Evolutionary conservation across 805 yeast genomes (phyloP).

Genomic region (Starmerella bombi): DNA sequence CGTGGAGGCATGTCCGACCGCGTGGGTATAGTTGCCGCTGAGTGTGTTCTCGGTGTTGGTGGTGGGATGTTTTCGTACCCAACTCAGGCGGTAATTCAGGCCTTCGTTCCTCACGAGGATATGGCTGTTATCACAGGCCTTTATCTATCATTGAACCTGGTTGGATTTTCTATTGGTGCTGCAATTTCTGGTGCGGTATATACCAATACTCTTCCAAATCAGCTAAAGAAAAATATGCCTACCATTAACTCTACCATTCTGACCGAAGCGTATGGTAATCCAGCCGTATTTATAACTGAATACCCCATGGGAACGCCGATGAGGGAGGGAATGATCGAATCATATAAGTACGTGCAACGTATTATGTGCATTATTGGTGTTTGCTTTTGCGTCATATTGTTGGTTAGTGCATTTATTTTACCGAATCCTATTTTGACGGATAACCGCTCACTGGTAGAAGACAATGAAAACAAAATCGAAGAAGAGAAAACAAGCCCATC

Average conservation of each 20-base stretch:
- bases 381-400: conserved; percentile 42
- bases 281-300: conserved; percentile 36
- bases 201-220: conserved; percentile 44
- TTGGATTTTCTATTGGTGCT: conserved; percentile 53
- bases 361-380: conserved; percentile 42
- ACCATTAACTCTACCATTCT: conserved; percentile 31
- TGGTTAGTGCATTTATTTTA: conserved; percentile 36
- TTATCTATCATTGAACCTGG: conserved; percentile 43
- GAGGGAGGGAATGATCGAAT: conserved; percentile 42
- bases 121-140: conserved; percentile 51
- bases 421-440: conserved; percentile 38
- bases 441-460: conserved; percentile 20
- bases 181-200: conserved; percentile 59
- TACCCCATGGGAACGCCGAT: conserved; percentile 53
- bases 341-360: conserved; percentile 49
- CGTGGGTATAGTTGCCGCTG: conserved; percentile 49
- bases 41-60: conserved; percentile 55
- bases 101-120: conserved; percentile 47
- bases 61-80: conserved; percentile 61
- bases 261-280: conserved; percentile 37
- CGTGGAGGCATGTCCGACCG: conserved; percentile 38
- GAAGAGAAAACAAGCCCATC: background rate
- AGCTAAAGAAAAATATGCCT: conserved; percentile 30
- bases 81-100: conserved; percentile 46
- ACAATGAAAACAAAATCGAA: conserved; percentile 9